Base-by-base conservation (phyloP, 2,329 filamentous ascomycete species). In the Fusarium virguliforme region DNA sequence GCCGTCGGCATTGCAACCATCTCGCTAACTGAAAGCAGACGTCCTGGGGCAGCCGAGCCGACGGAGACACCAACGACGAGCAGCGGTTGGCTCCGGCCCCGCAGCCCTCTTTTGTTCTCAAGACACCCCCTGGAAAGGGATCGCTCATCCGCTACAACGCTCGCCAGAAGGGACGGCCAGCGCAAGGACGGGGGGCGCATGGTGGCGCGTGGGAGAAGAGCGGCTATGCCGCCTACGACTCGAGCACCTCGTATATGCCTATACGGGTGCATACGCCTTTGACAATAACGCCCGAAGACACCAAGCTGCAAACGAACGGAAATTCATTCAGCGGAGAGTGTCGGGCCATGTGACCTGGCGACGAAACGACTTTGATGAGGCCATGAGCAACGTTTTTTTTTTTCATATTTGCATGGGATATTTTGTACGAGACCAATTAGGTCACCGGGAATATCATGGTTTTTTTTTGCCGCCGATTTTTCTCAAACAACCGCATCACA, bases 1-100 rank as follows among this genome's bases (percentile, higher is more conserved):
- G 32, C 62, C 9, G n/a, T 12, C n/a, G 9, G 10, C 22, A 30
- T 35, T 13, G 22, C 35, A 53, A 51, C 34, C 34, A 56, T 35
- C 43, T 59, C 37, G 41, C 73, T 73, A 60, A 76, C 55, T 60
- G 51, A 12, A 26, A 57, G 30, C 79, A 98, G 95, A 98, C 95
- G 48, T 95, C 94, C 58, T 98, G 95, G 95, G 95, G 95, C 78
- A 97, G 94, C 83, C 92, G 95, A 81, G 93, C 94, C 76, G 95
- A 96, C 76, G 95, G 94, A 78, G 95, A 98, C 81, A 88, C 92
- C 74, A 92, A 97, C 81, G 92, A 97, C 81, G 88, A 87, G 70
- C 86, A 90, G 74, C 90, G 92, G 77, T 90, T 93, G 84, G 88
- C 82, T 40, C 84, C 80, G 34, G 81, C 82, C 38, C 85, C 85